These are phyloP conservation scores for Plantago lanceolata DNA, from an alignment of 305 asterid species.

Conservation along the genomic window DNA sequence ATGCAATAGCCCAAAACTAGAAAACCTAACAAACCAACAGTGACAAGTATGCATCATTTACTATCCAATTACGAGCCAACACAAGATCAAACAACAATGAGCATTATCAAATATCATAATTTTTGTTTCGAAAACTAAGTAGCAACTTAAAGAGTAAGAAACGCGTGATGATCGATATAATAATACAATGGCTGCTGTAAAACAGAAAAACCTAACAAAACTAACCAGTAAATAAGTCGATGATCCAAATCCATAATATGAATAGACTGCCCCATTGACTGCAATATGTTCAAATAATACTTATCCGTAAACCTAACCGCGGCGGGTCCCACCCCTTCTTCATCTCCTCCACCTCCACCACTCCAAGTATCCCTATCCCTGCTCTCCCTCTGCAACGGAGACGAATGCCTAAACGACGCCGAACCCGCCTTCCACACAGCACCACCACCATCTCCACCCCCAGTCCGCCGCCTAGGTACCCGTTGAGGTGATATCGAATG, in stretches of 20 bases:
- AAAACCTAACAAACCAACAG: background rate
- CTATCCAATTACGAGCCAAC: background rate
- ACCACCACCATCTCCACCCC: constrained; percentile 36
- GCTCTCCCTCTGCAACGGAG: constrained; percentile 79
- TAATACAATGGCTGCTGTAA: too few relatives aligned
- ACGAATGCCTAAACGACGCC: constrained; percentile 51
- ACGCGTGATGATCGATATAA: background rate
- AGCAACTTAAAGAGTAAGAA: background rate
- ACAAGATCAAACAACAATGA: background rate
- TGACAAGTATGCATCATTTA: constrained; percentile 11
- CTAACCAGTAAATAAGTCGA: constrained; percentile 83
- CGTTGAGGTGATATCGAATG: constrained; percentile 75
- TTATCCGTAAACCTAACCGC: constrained; percentile 62
- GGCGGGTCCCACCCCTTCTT: constrained; percentile 28
- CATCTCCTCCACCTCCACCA: constrained; percentile 17
- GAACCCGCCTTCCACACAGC: constrained; percentile 45
- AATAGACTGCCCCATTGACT: constrained; percentile 94
- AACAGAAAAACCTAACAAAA: constrained; percentile 5
- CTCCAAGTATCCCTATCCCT: constrained; percentile 26
- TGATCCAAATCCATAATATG: constrained; percentile 67
- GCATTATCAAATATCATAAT: too few relatives aligned
- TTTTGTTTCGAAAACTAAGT: too few relatives aligned
- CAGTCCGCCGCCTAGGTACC: constrained; percentile 38
- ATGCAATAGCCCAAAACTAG: too few relatives aligned
- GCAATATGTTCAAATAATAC: constrained; percentile 84